phyloP scores from a whole-genome alignment of 148 eudicot species.

The Bassia scoparia region DNA sequence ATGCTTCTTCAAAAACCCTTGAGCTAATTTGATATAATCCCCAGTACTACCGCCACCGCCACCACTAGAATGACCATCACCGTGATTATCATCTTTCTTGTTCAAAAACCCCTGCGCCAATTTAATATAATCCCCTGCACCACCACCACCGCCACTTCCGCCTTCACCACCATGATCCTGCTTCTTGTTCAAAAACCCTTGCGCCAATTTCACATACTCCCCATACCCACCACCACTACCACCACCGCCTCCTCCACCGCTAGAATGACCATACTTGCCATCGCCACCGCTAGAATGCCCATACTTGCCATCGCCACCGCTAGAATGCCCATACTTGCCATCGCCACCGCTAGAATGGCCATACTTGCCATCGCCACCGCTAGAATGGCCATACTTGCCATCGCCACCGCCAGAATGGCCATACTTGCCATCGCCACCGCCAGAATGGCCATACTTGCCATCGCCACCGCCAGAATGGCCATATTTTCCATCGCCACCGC shows the following conservation, averaged over 20 bases:
- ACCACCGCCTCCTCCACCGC: neutral
- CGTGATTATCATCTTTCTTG: constrained; percentile 17
- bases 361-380: constrained; percentile 2
- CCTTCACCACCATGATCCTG: constrained; percentile 11
- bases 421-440: neutral
- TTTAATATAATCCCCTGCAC: constrained; percentile 35
- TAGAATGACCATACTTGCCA: neutral
- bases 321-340: neutral
- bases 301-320: neutral
- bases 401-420: neutral
- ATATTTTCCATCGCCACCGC: too few species aligned
- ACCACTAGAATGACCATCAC: constrained; percentile 12
- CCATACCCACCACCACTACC: constrained; percentile 22
- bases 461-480: too few species aligned
- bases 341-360: neutral
- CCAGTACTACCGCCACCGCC: constrained; percentile 16
- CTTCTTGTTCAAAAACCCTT: constrained; percentile 25
- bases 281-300: neutral
- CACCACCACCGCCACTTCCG: constrained; percentile 18
- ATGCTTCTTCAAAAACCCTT: constrained; percentile 34
- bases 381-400: too few species aligned
- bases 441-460: too few species aligned
- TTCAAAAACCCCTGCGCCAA: constrained; percentile 41
- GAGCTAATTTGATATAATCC: constrained; percentile 38
- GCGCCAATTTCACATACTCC: constrained; percentile 23